Base-by-base conservation (phyloP, 129 eudicot species). In the Flaveria sonorensis region DNA sequence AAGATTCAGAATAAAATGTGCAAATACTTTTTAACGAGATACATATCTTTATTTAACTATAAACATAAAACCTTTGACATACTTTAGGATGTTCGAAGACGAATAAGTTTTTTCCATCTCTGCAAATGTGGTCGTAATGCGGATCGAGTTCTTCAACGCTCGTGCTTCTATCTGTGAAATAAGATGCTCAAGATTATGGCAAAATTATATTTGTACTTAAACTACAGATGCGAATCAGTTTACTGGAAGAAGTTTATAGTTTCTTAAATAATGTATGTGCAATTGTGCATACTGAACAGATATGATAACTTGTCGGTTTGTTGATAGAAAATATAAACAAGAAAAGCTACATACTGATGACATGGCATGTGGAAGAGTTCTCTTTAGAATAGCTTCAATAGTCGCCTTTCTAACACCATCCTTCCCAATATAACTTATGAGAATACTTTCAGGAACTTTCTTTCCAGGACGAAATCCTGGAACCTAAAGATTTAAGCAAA, bases 331-430 rank as follows among this genome's bases (percentile, higher is more conserved):
- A 10, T 10, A 13, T 14, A 60, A 78, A 78, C 40, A 71, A 51
- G 52, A 64, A 66, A 63, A 10, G 39, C 24, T 61, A 47, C 86
- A 65, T 84, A 95, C 99, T 64, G 95, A 91, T 67, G 92, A 85
- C 96, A 95, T 87, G 83, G 97, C 99, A 89, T 95, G 99, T n/a
- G 97, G 97, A 88, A 95, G 94, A 57, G 97, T 95, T 84, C 97
- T 95, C 86, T 95, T 89, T 80, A 95, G 70, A 70, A 92, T 89
- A 28, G 96, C 87, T 83, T 92, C 97, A 71, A 95, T 79, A 23
- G 86, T 82, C 51, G 97, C 88, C 80, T 86, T 86, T 62, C 73
- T 86, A 51, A 95, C 87, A 76, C 68, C 84, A 42, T 89, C 83
- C 83, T 84, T 92, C 83, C 99, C 99, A 0, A 86, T 82, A 76